A percentile compares a stretch with the other conserved stretches of the same genome.
Evolutionary conservation across 2,329 filamentous ascomycete species (phyloP).

Genomic region (Triangularia setosa): DNA sequence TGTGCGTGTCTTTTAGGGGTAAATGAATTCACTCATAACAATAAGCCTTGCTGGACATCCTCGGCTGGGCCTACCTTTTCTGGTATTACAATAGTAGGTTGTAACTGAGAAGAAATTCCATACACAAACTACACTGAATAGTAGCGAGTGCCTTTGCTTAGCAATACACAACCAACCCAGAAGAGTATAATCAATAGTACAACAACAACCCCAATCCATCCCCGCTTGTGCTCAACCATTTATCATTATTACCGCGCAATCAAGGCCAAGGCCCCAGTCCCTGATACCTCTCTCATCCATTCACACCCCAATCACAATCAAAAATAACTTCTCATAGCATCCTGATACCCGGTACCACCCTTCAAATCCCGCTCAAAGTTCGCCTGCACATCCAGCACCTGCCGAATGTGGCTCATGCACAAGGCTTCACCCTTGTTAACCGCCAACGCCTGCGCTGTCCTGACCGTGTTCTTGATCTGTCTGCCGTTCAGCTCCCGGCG

Average conservation of each 20-base stretch:
- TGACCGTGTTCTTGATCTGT: constrained; percentile 85
- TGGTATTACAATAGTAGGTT: no score
- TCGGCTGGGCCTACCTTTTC: no score
- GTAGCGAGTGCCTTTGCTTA: neutral
- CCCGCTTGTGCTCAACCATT: no score
- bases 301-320: constrained; percentile 26
- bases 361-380: constrained; percentile 80
- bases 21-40: no score
- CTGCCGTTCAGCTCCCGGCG: constrained; percentile 60
- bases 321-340: constrained; percentile 80
- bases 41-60: no score
- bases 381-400: constrained; percentile 79
- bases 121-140: neutral
- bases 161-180: neutral
- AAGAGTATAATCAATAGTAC: neutral
- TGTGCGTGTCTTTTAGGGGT: no score
- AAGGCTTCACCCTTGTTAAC: constrained; percentile 69
- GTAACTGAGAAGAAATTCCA: no score
- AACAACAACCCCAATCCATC: neutral
- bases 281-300: neutral
- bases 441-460: constrained; percentile 77
- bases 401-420: constrained; percentile 73
- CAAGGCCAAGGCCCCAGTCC: no score
- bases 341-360: constrained; percentile 73
- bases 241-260: neutral